A percentile compares a stretch with the other conserved stretches of the same genome.
Evolutionary conservation across 2,329 filamentous ascomycete genomes (phyloP).

Genomic region (Zasmidium cellare): DNA sequence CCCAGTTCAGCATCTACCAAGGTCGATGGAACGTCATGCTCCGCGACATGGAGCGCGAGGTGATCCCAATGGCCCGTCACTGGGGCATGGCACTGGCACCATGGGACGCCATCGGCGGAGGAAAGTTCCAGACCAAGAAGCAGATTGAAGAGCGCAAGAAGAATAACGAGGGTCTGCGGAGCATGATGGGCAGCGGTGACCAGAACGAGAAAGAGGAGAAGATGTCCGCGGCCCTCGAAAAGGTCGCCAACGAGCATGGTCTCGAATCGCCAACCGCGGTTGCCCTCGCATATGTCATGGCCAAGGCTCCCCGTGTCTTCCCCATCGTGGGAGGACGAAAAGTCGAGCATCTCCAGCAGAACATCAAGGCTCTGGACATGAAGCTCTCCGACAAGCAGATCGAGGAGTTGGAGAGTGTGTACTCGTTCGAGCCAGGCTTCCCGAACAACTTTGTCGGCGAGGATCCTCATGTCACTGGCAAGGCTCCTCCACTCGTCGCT

Average conservation of each 20-base stretch:
- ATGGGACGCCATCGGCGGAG: slow-evolving; percentile 51
- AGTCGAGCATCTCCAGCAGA: slow-evolving; percentile 67
- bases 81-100: slow-evolving; percentile 52
- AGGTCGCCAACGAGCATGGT: slow-evolving; percentile 59
- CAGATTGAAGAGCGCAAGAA: slow-evolving; percentile 47
- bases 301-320: slow-evolving; percentile 56
- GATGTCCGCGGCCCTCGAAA: slow-evolving; percentile 59
- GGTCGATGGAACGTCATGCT: slow-evolving; percentile 44
- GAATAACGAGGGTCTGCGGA: slow-evolving; percentile 35
- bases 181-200: slow-evolving; percentile 23
- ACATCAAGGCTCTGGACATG: slow-evolving; percentile 67
- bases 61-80: slow-evolving; percentile 46
- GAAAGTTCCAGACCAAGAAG: slow-evolving; percentile 45
- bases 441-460: slow-evolving; percentile 59
- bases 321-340: slow-evolving; percentile 70
- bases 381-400: slow-evolving; percentile 63
- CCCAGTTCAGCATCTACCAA: slow-evolving; percentile 38
- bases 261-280: slow-evolving; percentile 34
- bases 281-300: slow-evolving; percentile 70
- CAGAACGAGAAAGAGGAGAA: slow-evolving; percentile 49
- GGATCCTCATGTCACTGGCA: slow-evolving; percentile 31
- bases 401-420: slow-evolving; percentile 63
- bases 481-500: slow-evolving; percentile 26
- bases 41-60: slow-evolving; percentile 47
- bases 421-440: slow-evolving; percentile 66